These are phyloP conservation scores for Leucoagaricus sp. DNA, from an alignment of 1,284 basidiomycete genomes.

Conservation along the genomic window DNA sequence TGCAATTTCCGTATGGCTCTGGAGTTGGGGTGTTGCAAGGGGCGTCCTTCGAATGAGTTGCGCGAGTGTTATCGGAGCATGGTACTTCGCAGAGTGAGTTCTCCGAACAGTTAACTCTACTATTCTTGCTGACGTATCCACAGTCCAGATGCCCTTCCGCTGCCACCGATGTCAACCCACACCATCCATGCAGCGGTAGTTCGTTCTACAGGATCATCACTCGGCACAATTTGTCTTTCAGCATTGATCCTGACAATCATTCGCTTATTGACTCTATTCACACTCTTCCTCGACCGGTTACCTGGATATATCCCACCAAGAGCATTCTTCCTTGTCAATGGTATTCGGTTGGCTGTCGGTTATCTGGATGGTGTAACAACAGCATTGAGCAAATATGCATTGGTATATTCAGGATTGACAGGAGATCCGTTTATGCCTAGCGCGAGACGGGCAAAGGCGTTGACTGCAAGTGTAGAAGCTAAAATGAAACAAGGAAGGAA, in stretches of 20 bases:
- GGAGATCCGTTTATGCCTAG: constrained; percentile 83
- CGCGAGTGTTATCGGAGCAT: constrained; percentile 85
- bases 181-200: constrained; percentile 78
- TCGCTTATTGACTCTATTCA: constrained; percentile 52
- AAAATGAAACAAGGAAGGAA: constrained; percentile 39
- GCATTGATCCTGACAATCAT: constrained; percentile 76
- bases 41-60: constrained; percentile 80
- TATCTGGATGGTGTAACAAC: constrained; percentile 66
- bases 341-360: constrained; percentile 45
- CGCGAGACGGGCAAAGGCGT: constrained; percentile 65
- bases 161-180: constrained; percentile 61
- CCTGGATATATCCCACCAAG: constrained; percentile 55
- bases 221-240: constrained; percentile 79
- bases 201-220: constrained; percentile 78
- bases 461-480: constrained; percentile 48
- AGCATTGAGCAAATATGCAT: constrained; percentile 80
- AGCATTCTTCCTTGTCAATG: constrained; percentile 35
- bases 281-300: constrained; percentile 51
- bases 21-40: constrained; percentile 89
- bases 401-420: constrained; percentile 86
- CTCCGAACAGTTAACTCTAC: constrained; percentile 11
- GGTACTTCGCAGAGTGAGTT: constrained; percentile 85
- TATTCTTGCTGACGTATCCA: constrained; percentile 7
- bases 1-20: constrained; percentile 77
- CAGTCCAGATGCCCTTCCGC: constrained; percentile 52